Percentiles rank a stretch among this genome's conserved stretches.
Evolutionary conservation across 2,329 filamentous ascomycete genomes (phyloP).

Genomic region (Aspergillus fumigatiaffinis): DNA sequence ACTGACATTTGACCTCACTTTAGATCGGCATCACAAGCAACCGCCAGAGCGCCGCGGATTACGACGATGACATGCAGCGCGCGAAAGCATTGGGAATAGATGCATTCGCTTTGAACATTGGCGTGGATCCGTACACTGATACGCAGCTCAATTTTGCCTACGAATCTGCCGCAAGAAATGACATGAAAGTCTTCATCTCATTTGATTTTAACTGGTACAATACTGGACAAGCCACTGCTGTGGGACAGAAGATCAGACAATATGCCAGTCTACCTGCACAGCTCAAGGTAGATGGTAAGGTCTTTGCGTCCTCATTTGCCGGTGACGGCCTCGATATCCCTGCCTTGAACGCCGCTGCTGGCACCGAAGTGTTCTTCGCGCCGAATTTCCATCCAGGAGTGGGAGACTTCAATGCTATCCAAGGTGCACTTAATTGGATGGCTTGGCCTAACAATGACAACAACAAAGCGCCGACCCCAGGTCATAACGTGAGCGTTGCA

Average conservation of each 20-base stretch:
- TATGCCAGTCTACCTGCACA: constrained; percentile 46
- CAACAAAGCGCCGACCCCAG: constrained; percentile 48
- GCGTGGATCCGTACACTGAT: constrained; percentile 41
- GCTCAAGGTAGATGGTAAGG: constrained; percentile 47
- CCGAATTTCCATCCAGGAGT: constrained; percentile 48
- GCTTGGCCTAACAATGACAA: constrained; percentile 42
- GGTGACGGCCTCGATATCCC: constrained; percentile 46
- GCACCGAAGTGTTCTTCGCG: constrained; percentile 45
- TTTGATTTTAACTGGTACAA: constrained; percentile 55
- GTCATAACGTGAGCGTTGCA: constrained; percentile 39
- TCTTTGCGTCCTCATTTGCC: constrained; percentile 54
- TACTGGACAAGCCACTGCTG: constrained; percentile 32
- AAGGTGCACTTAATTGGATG: constrained; percentile 45
- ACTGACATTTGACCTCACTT: neutral
- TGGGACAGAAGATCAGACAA: constrained; percentile 45
- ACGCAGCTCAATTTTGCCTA: constrained; percentile 49
- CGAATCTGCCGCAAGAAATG: constrained; percentile 43
- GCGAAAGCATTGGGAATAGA: constrained; percentile 45
- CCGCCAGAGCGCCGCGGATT: constrained; percentile 42
- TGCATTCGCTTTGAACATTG: constrained; percentile 51
- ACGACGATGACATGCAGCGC: constrained; percentile 46
- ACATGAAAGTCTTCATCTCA: constrained; percentile 55
- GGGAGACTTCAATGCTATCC: constrained; percentile 36
- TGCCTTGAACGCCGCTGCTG: constrained; percentile 42
- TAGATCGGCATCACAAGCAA: constrained; percentile 46